Percentiles rank a stretch among this genome's conserved stretches.
These are phyloP conservation scores for Pholiota conissans DNA, from an alignment of 768 basidiomycete genomes.

Conservation along the genomic window DNA sequence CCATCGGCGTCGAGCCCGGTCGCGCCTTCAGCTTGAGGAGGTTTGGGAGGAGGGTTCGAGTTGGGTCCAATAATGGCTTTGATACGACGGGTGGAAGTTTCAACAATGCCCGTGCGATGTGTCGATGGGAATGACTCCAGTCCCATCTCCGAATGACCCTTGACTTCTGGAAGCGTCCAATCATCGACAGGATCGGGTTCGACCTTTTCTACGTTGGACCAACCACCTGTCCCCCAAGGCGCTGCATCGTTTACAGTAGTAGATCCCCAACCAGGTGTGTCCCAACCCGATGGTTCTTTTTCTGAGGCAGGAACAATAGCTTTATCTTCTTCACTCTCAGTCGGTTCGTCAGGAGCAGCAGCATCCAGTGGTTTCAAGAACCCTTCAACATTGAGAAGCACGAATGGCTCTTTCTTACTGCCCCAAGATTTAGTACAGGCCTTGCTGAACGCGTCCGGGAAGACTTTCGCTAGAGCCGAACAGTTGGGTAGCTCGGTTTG, in stretches of 20 bases:
- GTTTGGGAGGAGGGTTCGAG: conserved; percentile 20
- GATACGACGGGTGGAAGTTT: conserved; percentile 62
- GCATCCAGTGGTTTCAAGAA: too few relatives aligned
- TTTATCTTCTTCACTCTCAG: background rate
- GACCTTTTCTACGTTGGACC: background rate
- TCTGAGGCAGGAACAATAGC: background rate
- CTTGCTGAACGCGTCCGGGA: conserved; percentile 51
- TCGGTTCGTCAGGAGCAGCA: background rate
- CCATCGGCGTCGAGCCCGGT: conserved; percentile 24
- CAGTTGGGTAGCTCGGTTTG: conserved; percentile 52
- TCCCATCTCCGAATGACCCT: conserved; percentile 38
- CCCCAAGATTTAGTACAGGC: conserved; percentile 55
- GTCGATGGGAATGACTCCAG: conserved; percentile 58
- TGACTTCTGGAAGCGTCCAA: background rate
- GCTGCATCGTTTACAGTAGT: background rate
- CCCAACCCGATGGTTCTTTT: background rate
- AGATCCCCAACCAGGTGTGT: background rate
- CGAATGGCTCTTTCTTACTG: conserved; percentile 39
- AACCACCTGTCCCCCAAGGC: background rate
- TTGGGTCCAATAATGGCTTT: conserved; percentile 42
- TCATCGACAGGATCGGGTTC: background rate
- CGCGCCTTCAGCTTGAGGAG: conserved; percentile 18
- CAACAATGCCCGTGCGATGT: conserved; percentile 65
- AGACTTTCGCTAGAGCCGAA: conserved; percentile 40
- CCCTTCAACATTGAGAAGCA: conserved; percentile 12